These are phyloP conservation scores for Myochromella boudieri DNA, from an alignment of 768 basidiomycete genomes.

Conservation along the genomic window DNA sequence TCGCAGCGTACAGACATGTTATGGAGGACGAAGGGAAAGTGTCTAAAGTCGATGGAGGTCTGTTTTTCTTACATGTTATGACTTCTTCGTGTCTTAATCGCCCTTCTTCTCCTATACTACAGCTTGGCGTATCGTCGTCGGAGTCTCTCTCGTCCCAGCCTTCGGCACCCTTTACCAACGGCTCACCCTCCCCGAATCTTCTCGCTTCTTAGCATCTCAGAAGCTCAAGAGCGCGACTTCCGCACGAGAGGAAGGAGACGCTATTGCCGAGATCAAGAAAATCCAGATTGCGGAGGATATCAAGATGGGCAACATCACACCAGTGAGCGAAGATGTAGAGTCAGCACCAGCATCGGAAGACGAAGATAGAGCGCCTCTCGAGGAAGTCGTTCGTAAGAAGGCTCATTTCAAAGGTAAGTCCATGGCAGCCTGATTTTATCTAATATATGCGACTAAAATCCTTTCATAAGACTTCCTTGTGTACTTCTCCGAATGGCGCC, in stretches of 20 bases:
- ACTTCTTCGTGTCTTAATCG: not conserved
- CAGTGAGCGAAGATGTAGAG: slow-evolving; percentile 15
- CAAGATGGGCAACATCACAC: slow-evolving; percentile 17
- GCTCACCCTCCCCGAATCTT: slow-evolving; percentile 69
- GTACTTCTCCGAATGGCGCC: slow-evolving; percentile 76
- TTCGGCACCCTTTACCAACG: slow-evolving; percentile 76
- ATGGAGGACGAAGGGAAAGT: slow-evolving; percentile 61
- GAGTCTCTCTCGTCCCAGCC: slow-evolving; percentile 74
- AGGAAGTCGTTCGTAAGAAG: slow-evolving; percentile 37
- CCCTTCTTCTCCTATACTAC: slow-evolving; percentile 1
- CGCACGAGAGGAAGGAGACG: slow-evolving; percentile 21
- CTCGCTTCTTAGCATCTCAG: slow-evolving; percentile 48
- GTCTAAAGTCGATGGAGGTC: slow-evolving; percentile 70
- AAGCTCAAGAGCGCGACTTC: slow-evolving; percentile 24
- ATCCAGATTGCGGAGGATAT: slow-evolving; percentile 28
- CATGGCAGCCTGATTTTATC: not conserved
- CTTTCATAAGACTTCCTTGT: slow-evolving; percentile 50
- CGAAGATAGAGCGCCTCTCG: slow-evolving; percentile 14
- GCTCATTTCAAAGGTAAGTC: slow-evolving; percentile 50
- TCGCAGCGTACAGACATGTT: slow-evolving; percentile 59
- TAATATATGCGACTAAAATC: not conserved
- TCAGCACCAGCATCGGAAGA: slow-evolving; percentile 4
- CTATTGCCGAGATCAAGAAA: slow-evolving; percentile 31
- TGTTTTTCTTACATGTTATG: slow-evolving; percentile 17
- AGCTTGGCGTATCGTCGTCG: slow-evolving; percentile 76